These are phyloP conservation scores for Penicillium sp. DNA, from an alignment of 2,329 filamentous ascomycete species.

Conservation along the genomic window DNA sequence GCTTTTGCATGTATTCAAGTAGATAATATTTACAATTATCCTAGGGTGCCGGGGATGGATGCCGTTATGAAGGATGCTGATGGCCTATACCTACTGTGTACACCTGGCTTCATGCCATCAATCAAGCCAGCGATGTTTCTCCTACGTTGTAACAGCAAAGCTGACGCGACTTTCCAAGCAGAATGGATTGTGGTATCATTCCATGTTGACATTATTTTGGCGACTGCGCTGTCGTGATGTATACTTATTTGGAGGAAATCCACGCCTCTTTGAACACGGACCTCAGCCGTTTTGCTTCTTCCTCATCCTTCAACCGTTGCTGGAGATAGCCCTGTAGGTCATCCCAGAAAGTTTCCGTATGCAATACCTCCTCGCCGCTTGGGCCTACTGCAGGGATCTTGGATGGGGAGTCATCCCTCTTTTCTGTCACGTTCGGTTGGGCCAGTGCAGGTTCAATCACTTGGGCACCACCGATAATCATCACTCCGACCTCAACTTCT, in stretches of 20 bases:
- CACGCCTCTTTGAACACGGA: slow-evolving; percentile 68
- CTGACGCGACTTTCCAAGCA: not conserved
- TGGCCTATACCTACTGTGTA: slow-evolving; percentile 16
- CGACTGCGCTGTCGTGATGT: not conserved
- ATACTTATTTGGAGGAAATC: slow-evolving; percentile 31
- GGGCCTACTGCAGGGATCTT: slow-evolving; percentile 47
- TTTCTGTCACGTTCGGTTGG: slow-evolving; percentile 32
- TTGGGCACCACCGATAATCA: slow-evolving; percentile 74
- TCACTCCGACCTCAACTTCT: slow-evolving; percentile 73
- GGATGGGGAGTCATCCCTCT: slow-evolving; percentile 23
- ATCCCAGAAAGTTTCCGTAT: slow-evolving; percentile 75
- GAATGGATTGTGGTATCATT: slow-evolving; percentile 13
- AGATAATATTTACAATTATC: not conserved
- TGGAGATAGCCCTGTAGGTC: slow-evolving; percentile 78
- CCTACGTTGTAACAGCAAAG: not conserved
- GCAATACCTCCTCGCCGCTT: slow-evolving; percentile 59
- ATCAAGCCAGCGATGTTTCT: not conserved
- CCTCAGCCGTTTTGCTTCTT: slow-evolving; percentile 61
- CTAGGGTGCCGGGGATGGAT: not conserved
- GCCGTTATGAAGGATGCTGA: too few relatives aligned
- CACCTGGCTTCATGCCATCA: slow-evolving; percentile 19
- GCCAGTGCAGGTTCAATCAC: slow-evolving; percentile 38
- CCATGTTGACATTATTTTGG: slow-evolving; percentile 2
- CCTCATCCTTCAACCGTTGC: slow-evolving; percentile 70
- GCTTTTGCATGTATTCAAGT: not conserved